Conservation (phyloP, 148 eudicot species). For the Pharnaceum exiguum region DNA sequence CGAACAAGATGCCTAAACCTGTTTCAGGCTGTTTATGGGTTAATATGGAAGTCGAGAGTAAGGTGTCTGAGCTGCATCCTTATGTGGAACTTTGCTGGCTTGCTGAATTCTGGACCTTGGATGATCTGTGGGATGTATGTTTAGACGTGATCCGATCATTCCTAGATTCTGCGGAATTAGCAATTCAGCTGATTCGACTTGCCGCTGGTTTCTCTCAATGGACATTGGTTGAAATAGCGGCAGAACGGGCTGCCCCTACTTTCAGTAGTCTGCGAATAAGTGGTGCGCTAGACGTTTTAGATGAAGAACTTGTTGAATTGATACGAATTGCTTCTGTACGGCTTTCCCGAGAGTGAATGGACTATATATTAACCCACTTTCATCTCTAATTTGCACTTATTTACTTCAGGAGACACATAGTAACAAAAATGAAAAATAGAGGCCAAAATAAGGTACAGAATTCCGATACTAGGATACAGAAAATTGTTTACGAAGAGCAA, state of each 20-base stretch:
- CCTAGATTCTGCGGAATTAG: conserved; percentile 48
- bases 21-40: conserved; percentile 69
- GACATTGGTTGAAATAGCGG: conserved; percentile 57
- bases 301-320: conserved; percentile 56
- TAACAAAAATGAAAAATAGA: too few relatives aligned
- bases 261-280: conserved; percentile 48
- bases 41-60: conserved; percentile 41
- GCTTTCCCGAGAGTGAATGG: conserved; percentile 39
- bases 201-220: conserved; percentile 60
- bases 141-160: conserved; percentile 34
- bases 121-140: conserved; percentile 43
- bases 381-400: too few relatives aligned
- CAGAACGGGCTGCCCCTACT: conserved; percentile 49
- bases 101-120: conserved; percentile 65
- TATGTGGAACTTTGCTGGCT: conserved; percentile 79
- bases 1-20: conserved; percentile 51
- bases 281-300: conserved; percentile 59
- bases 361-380: too few relatives aligned
- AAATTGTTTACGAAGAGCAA: too few relatives aligned
- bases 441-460: too few relatives aligned
- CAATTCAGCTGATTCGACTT: conserved; percentile 48
- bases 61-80: conserved; percentile 42
- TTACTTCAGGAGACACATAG: too few relatives aligned
- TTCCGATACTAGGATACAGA: too few relatives aligned
- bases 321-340: conserved; percentile 73